phyloP scores from a whole-genome alignment of 805 yeast genomes.

The Kluyveromyces nonfermentans region DNA sequence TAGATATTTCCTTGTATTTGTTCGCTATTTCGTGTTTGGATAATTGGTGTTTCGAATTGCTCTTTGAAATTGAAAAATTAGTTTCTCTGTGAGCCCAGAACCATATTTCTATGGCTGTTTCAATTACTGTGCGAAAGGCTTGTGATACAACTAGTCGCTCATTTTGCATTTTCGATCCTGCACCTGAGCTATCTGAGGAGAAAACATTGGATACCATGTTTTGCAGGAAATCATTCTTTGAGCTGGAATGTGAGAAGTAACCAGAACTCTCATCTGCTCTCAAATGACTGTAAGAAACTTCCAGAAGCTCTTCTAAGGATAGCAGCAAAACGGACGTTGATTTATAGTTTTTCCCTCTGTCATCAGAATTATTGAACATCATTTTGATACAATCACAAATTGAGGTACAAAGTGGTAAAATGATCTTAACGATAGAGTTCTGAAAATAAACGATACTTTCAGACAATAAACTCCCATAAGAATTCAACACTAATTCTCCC shows the following conservation, averaged over 20 bases:
- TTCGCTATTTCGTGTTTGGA: constrained; percentile 41
- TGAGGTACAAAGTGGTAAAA: constrained; percentile 45
- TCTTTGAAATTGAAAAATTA: constrained; percentile 4
- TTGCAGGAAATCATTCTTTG: constrained; percentile 25
- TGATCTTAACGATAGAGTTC: constrained; percentile 45
- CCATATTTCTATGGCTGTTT: constrained; percentile 59
- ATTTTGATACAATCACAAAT: constrained; percentile 22
- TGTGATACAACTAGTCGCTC: constrained; percentile 49
- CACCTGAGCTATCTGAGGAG: constrained; percentile 27
- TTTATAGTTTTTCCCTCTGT: constrained; percentile 35
- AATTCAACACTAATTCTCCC: constrained; percentile 29
- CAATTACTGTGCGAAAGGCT: constrained; percentile 53
- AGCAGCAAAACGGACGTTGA: constrained; percentile 37
- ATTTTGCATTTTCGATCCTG: constrained; percentile 32
- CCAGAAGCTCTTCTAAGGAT: constrained; percentile 60
- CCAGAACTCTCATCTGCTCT: constrained; percentile 29
- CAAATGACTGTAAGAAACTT: constrained; percentile 47
- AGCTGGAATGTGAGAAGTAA: constrained; percentile 9
- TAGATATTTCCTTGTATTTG: constrained; percentile 59
- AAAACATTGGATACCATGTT: constrained; percentile 29
- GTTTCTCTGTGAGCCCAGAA: constrained; percentile 34
- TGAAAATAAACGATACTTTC: constrained; percentile 42
- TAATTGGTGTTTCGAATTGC: constrained; percentile 15
- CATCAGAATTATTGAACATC: constrained; percentile 13
- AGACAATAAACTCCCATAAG: constrained; percentile 37